Percentiles rank a stretch among this genome's conserved stretches.
phyloP scores from a whole-genome alignment of 331 rosid species.

The Rhamnella rubrinervis region DNA sequence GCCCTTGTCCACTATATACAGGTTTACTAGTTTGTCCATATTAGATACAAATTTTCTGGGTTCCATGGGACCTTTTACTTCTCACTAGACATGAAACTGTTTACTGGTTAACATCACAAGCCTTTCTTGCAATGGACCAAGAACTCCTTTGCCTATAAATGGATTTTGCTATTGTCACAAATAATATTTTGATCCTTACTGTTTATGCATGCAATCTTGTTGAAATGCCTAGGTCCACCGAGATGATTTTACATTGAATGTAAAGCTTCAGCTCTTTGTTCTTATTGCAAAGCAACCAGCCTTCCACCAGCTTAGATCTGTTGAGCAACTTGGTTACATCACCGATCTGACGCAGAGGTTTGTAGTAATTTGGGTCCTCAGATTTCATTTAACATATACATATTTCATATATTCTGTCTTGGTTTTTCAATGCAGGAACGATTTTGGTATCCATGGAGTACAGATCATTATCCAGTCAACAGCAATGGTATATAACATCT shows the following conservation, averaged over 20 bases:
- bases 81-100: neutral
- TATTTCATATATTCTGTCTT: neutral
- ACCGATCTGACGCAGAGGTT: slow-evolving; percentile 70
- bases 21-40: slow-evolving; percentile 35
- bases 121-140: no score
- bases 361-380: slow-evolving; percentile 19
- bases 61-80: neutral
- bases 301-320: slow-evolving; percentile 93
- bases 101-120: no score
- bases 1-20: slow-evolving; percentile 82
- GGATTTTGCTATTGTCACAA: no score
- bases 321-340: slow-evolving; percentile 95
- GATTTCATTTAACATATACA: slow-evolving; percentile 9
- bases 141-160: no score
- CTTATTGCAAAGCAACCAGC: slow-evolving; percentile 86
- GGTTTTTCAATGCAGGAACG: slow-evolving; percentile 53
- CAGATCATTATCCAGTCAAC: slow-evolving; percentile 89
- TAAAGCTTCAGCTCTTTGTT: slow-evolving; percentile 87
- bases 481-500: slow-evolving; percentile 57
- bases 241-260: slow-evolving; percentile 79
- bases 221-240: slow-evolving; percentile 65
- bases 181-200: neutral
- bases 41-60: neutral
- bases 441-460: slow-evolving; percentile 73
- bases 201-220: slow-evolving; percentile 11